phyloP scores from a whole-genome alignment of 2,329 filamentous ascomycete species.

The Thelonectria discophora region DNA sequence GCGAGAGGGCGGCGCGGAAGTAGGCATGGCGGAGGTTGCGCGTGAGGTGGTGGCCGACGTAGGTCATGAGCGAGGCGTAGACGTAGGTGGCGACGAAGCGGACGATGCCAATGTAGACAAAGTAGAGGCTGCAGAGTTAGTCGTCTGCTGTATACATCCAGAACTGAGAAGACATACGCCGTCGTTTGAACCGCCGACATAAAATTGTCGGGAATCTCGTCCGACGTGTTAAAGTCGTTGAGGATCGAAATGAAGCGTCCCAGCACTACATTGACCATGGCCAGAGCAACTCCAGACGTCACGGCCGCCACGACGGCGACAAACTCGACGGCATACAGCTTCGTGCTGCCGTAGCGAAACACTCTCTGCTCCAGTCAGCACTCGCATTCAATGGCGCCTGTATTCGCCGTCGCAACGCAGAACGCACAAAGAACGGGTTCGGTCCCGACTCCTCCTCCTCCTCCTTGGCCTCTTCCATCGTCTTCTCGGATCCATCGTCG shows the following conservation, averaged over 20 bases:
- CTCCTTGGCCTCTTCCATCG: not conserved
- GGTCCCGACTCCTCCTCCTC: not conserved
- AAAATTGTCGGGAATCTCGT: conserved; percentile 29
- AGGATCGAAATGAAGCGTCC: conserved; percentile 42
- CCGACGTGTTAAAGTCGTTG: conserved; percentile 24
- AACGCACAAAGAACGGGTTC: conserved; percentile 1
- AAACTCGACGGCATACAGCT: conserved; percentile 37
- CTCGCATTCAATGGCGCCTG: not conserved
- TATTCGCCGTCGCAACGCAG: not conserved
- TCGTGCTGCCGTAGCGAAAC: conserved; percentile 35
- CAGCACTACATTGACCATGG: conserved; percentile 43
- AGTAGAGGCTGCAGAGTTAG: conserved; percentile 42
- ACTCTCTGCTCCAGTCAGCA: conserved; percentile 31
- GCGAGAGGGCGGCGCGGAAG: conserved; percentile 58
- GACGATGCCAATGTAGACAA: conserved; percentile 52
- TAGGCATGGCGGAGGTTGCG: conserved; percentile 59
- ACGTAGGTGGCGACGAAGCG: conserved; percentile 57
- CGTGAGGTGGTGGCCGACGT: conserved; percentile 60
- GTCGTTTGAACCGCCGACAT: conserved; percentile 26
- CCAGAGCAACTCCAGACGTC: conserved; percentile 40
- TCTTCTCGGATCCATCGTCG: not conserved
- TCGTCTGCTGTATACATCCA: not conserved
- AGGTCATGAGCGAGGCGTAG: conserved; percentile 55
- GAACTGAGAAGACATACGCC: conserved; percentile 1
- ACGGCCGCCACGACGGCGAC: conserved; percentile 38